Base-by-base conservation (phyloP, 2,329 filamentous ascomycete species). In the Phialophora expanda region DNA sequence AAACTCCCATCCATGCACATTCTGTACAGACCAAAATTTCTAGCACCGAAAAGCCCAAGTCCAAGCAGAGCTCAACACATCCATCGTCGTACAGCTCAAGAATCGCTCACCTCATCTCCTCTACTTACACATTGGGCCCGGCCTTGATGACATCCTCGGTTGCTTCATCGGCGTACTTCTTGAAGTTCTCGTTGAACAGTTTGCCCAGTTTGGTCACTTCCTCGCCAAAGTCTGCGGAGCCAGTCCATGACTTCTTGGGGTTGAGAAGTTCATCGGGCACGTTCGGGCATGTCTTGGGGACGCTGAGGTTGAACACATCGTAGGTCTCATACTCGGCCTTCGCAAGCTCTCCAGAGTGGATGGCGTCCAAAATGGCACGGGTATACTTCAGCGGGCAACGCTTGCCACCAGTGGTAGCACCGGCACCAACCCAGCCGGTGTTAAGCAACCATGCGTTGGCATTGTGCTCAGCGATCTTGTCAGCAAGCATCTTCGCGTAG, bases 381-480 rank as follows among this genome's bases (percentile, higher is more conserved):
- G 95, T 99, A 86, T 98, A 99, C 85, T 97, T 97, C 79, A 98
- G 87, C 70, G 94, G 94, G 87, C 94, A 98, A 74, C 94, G 91
- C 88, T 96, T 96, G 80, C 93, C 93, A 72, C 93, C 94, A 75
- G 93, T 95, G 75, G 90, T 88, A 76, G 90, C 91, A 76, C 92
- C 92, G 75, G 93, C 93, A 77, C 93, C 93, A 77, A 96, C 93
- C 93, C 93, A 97, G 74, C 93, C 93, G 75, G 93, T 97, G 90
- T 97, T 97, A 80, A 99, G 90, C 73, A 99, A 86, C 95, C 95
- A 99, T 75, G 94, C 95, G 79, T 97, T 96, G 82, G 93, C 90
- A 76, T 93, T 91, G 89, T 99, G 93, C 74, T 92, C 80, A 76
- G 94, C 87, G 78, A 99, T 99, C 90, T 98, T 98, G 80, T 97